Base-by-base conservation (phyloP, 306 rosid genomes). In the Herpetospermum pedunculosum region DNA sequence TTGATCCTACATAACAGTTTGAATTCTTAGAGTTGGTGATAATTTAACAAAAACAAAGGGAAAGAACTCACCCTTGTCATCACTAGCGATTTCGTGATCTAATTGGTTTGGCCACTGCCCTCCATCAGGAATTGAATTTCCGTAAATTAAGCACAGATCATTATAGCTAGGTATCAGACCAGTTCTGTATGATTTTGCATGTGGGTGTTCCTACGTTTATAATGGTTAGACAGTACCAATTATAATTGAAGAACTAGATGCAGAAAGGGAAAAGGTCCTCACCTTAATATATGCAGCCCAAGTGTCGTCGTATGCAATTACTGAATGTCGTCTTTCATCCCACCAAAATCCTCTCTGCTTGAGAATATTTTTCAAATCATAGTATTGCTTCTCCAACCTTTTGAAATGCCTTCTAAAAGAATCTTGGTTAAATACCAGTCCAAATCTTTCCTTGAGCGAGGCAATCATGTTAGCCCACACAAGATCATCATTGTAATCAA, bases 251-350 rank as follows among this genome's bases (percentile, higher is more conserved):
- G 54, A 15, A 77, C 34, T 21, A 60, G 29, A 78, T 21, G 41
- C 73, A 72, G 81, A 78, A 19, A 55, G 74, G 76, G 44, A 58
- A 32, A 58, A 53, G 46, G n/a, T n/a, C n/a, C 25, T 49, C 78
- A 87, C 87, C 85, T 81, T 85, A 44, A 87, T 69, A 69, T 87
- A 81, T 46, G 85, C 81, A 75, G 81, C 81, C 88, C 91, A 87
- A 73, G 80, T 83, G 72, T 85, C 80, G 75, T 79, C 83, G 37
- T 23, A 70, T 15, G 84, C 84, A 52, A 62, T 74, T 79, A 84
- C 67, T 84, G 79, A 79, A 80, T 82, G 84, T 41, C 44, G 76
- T 53, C 59, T 48, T 83, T 84, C 88, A 73, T 87, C 84, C 91
- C 85, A 87, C 79, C 80, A 84, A 73, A 87, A 87, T 23, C 83